phyloP scores from a whole-genome alignment of 2,329 filamentous ascomycete genomes.

The Aspergillus sp. region DNA sequence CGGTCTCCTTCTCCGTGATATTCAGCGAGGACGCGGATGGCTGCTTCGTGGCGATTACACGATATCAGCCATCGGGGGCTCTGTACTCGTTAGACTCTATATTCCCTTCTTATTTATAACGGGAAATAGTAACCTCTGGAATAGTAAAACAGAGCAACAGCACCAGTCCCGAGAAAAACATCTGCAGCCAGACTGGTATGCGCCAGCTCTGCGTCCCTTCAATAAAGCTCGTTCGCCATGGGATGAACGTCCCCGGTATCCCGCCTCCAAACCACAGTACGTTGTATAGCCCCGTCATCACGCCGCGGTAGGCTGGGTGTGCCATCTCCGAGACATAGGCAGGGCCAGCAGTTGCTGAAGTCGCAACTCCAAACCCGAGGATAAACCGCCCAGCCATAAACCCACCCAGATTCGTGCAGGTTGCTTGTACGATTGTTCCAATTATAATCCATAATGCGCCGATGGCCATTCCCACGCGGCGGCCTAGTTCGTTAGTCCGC shows the following conservation, averaged over 20 bases:
- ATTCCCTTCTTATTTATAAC: no score
- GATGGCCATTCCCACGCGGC: slow-evolving; percentile 29
- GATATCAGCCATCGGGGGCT: slow-evolving; percentile 64
- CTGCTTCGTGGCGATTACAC: slow-evolving; percentile 58
- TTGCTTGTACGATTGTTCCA: slow-evolving; percentile 28
- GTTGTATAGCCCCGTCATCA: slow-evolving; percentile 45
- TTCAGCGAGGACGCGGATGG: slow-evolving; percentile 55
- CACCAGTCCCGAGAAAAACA: slow-evolving; percentile 49
- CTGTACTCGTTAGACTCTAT: slow-evolving; percentile 32
- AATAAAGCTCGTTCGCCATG: slow-evolving; percentile 39
- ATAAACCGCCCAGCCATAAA: slow-evolving; percentile 35
- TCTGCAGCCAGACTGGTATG: slow-evolving; percentile 58
- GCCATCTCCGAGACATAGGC: slow-evolving; percentile 40
- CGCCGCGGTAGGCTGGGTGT: slow-evolving; percentile 34
- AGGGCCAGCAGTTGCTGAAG: slow-evolving; percentile 27
- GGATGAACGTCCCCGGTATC: slow-evolving; percentile 52
- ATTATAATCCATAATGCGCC: slow-evolving; percentile 27
- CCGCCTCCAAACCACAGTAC: slow-evolving; percentile 46
- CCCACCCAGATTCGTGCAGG: slow-evolving; percentile 22
- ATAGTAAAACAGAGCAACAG: slow-evolving; percentile 52
- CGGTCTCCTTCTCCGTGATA: slow-evolving; percentile 57
- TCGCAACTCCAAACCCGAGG: slow-evolving; percentile 31
- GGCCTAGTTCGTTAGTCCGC: slow-evolving; percentile 13
- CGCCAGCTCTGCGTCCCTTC: slow-evolving; percentile 55
- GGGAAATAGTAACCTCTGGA: slow-evolving; percentile 32